Conservation (phyloP, 129 eudicot species). For the Flaveria ramosissima region DNA sequence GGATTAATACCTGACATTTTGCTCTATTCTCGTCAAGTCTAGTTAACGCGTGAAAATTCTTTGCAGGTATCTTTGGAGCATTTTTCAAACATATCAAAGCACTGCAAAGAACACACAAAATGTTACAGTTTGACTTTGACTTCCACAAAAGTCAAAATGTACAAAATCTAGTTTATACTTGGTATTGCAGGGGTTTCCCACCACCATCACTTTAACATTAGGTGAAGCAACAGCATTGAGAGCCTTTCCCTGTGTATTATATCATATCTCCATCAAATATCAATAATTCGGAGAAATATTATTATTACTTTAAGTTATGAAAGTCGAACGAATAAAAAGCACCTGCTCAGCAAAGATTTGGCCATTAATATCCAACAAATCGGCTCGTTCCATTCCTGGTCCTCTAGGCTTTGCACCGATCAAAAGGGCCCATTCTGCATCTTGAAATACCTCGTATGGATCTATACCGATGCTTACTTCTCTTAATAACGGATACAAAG, state of each 20-base stretch:
- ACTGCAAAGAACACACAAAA: slow-evolving; percentile 44
- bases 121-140: not conserved
- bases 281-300: no score
- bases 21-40: slow-evolving; percentile 99
- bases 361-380: slow-evolving; percentile 80
- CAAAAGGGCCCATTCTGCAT: slow-evolving; percentile 97
- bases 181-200: slow-evolving; percentile 99
- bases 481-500: slow-evolving; percentile 77
- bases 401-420: slow-evolving; percentile 99
- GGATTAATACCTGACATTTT: slow-evolving; percentile 74
- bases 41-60: slow-evolving; percentile 95
- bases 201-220: slow-evolving; percentile 90
- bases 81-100: slow-evolving; percentile 98
- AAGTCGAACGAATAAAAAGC: not conserved
- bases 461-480: slow-evolving; percentile 95
- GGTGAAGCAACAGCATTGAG: slow-evolving; percentile 96
- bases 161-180: slow-evolving; percentile 44
- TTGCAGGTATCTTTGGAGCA: slow-evolving; percentile 94
- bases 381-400: slow-evolving; percentile 98
- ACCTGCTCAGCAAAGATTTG: slow-evolving; percentile 95
- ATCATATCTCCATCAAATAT: not conserved
- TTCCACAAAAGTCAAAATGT: not conserved
- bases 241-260: slow-evolving; percentile 77
- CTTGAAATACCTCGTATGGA: slow-evolving; percentile 89
- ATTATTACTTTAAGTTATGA: not conserved